These are phyloP conservation scores for Boletellus sp. DNA, from an alignment of 1,284 basidiomycete genomes.

Conservation along the genomic window DNA sequence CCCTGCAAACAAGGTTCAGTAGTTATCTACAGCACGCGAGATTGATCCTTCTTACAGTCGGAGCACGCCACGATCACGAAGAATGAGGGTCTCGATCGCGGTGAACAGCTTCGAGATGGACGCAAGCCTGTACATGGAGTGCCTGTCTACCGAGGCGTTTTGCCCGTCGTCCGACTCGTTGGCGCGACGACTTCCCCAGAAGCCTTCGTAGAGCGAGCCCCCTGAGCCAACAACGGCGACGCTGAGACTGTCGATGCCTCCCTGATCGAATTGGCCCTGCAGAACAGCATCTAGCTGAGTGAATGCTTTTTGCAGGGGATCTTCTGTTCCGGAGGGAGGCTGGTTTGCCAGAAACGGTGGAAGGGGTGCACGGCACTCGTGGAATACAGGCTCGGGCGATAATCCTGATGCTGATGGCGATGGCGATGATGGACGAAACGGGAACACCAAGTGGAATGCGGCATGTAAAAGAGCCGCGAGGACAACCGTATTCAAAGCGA, in stretches of 20 bases:
- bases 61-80: conserved; percentile 42
- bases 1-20: conserved; percentile 7
- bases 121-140: conserved; percentile 48
- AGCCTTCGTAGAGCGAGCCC: conserved; percentile 27
- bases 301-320: conserved; percentile 11
- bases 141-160: conserved; percentile 27
- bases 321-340: conserved; percentile 16
- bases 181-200: conserved; percentile 34
- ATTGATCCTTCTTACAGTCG: conserved; percentile 34
- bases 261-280: conserved; percentile 10
- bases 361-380: conserved; percentile 18
- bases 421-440: background rate
- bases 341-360: conserved; percentile 15
- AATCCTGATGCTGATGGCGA: background rate
- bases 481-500: conserved; percentile 14
- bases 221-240: conserved; percentile 27
- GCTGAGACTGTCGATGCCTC: conserved; percentile 26
- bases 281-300: conserved; percentile 9
- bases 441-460: background rate
- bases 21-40: background rate
- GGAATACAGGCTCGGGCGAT: background rate
- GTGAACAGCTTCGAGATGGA: conserved; percentile 50
- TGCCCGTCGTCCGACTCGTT: conserved; percentile 37
- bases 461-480: conserved; percentile 15
- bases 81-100: conserved; percentile 43